Base-by-base conservation (phyloP, 2,329 filamentous ascomycete species). In the Talaromyces funiculosus region DNA sequence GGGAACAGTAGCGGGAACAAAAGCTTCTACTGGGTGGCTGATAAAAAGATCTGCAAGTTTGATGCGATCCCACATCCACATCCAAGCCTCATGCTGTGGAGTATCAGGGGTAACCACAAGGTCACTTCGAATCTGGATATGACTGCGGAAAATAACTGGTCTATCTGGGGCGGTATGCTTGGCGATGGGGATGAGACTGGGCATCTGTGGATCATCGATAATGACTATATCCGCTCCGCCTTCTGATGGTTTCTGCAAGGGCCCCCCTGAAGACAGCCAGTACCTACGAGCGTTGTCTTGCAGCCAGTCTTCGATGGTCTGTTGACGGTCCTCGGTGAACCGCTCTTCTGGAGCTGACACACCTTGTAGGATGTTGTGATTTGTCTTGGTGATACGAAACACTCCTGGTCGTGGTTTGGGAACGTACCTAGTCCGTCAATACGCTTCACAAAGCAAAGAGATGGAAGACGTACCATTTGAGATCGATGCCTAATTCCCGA, bases 301-400 rank as follows among this genome's bases (percentile, higher is more conserved):
- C 60, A 90, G 87, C 90, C 90, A 94, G 51, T 86, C 82, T 9
- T 82, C 82, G 56, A 93, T 84, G n/a, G 79, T 75, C 1, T 77
- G 72, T 67, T 86, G 85, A 61, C 90, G 84, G 2, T 88, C 82
- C 1, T 78, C 66, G 0, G 81, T 84, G 33, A 93, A 80, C n/a
- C 84, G 82, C 66, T 90, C 82, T 2, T 84, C 82, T 0, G 85
- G 83, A 26, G 81, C 79, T 42, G 86, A 85, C 43, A 92, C 90
- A 8, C 90, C 90, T 75, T 94, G 90, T 2, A 94, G 84, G 64
- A 93, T 92, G 74, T 94, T 94, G 82, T 94, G 90, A 67, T 92
- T 89, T 65, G 88, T 92, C 77, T 94, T 94, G 66, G 90, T 94
- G 73, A 90, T 88, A 55, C 89, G 82, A 74, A 94, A 94, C 10